These are phyloP conservation scores for Pinus albicaulis DNA, from an alignment of 75 land plant genomes.

Conservation along the genomic window DNA sequence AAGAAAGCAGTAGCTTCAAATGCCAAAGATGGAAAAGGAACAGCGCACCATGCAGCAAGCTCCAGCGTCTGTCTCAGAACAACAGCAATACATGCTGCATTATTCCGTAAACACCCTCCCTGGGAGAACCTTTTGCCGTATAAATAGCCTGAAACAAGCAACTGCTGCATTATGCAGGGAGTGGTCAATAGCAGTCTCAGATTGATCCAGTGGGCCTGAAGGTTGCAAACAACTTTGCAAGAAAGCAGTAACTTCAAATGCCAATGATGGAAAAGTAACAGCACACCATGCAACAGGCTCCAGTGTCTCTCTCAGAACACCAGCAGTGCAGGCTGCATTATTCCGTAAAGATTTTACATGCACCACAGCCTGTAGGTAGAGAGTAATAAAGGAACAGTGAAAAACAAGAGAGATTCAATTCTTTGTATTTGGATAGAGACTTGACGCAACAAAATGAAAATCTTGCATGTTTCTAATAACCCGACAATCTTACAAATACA, in stretches of 20 bases:
- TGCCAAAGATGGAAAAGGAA: slow-evolving; percentile 22
- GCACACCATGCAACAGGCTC: slow-evolving; percentile 26
- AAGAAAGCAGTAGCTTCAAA: slow-evolving; percentile 21
- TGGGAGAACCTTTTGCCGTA: slow-evolving; percentile 27
- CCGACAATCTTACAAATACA: no score
- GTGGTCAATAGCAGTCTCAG: slow-evolving; percentile 18
- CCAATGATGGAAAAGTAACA: slow-evolving; percentile 26
- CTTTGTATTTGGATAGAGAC: background rate
- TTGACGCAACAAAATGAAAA: background rate
- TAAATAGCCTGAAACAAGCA: slow-evolving; percentile 30
- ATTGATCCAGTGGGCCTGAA: slow-evolving; percentile 12
- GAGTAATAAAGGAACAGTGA: background rate
- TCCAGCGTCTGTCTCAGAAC: slow-evolving; percentile 18
- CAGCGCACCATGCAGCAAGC: slow-evolving; percentile 26
- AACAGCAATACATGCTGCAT: slow-evolving; percentile 12
- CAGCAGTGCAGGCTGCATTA: slow-evolving; percentile 16
- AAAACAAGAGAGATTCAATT: background rate
- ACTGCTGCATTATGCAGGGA: slow-evolving; percentile 22
- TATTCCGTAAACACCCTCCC: slow-evolving; percentile 17
- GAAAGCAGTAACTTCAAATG: slow-evolving; percentile 21
- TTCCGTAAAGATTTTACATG: slow-evolving; percentile 23
- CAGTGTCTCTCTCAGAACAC: slow-evolving; percentile 19
- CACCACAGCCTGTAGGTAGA: slow-evolving; percentile 20
- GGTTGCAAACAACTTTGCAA: slow-evolving; percentile 28
- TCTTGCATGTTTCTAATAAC: no score